Evolutionary conservation across 225 moss, liverwort and hornwort species (phyloP).

Genomic region (Anthoceros angustus): DNA sequence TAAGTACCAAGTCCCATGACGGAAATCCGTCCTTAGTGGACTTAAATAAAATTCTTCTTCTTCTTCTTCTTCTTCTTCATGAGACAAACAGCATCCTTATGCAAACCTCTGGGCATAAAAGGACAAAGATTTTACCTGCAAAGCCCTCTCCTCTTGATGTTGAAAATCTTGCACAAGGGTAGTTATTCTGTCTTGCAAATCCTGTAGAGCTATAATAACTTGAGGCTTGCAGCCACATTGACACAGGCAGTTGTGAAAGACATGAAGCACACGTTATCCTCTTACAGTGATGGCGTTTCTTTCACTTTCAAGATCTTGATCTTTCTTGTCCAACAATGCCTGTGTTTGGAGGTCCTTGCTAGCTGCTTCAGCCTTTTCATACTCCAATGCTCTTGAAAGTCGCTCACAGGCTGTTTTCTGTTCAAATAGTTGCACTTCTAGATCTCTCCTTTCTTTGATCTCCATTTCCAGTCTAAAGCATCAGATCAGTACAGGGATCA

Average conservation of each 20-base stretch:
- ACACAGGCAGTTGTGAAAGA: too few relatives aligned
- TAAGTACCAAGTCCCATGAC: too few relatives aligned
- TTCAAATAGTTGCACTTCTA: conserved; percentile 1
- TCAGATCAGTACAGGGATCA: neutral
- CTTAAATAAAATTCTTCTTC: too few relatives aligned
- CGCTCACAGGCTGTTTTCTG: neutral
- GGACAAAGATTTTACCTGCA: neutral
- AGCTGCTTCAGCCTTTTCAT: neutral
- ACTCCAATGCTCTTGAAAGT: neutral
- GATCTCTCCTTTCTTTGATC: neutral
- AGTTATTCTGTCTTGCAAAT: neutral
- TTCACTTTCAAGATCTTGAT: neutral
- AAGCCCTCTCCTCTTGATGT: neutral
- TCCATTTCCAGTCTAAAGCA: neutral
- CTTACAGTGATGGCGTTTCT: neutral
- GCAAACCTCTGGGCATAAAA: neutral
- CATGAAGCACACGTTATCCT: neutral
- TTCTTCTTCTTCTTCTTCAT: too few relatives aligned
- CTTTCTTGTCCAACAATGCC: neutral
- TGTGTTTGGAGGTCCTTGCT: neutral
- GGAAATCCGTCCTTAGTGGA: too few relatives aligned
- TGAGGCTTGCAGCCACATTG: too few relatives aligned
- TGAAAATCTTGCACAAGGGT: neutral
- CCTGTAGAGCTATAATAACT: neutral
- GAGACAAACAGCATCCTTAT: too few relatives aligned